These are phyloP conservation scores for Leavenworthia alabamica DNA, from an alignment of 345 rosid species.

Conservation along the genomic window DNA sequence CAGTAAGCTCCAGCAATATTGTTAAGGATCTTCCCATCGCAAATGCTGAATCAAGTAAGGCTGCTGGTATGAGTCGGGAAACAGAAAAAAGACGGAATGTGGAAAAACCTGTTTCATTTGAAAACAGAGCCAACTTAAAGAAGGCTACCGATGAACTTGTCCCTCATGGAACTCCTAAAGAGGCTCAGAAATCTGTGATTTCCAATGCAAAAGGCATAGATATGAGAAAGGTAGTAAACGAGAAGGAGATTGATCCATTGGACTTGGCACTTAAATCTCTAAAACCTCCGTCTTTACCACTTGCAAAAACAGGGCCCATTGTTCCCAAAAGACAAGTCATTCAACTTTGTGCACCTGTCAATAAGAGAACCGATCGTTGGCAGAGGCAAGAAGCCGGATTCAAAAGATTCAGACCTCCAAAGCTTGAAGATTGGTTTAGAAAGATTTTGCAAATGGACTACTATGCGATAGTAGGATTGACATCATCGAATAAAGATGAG, in stretches of 20 bases:
- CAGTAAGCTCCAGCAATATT: slow-evolving; percentile 21
- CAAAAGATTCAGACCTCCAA: slow-evolving; percentile 80
- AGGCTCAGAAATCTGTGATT: slow-evolving; percentile 26
- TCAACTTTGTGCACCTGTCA: slow-evolving; percentile 71
- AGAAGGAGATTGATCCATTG: slow-evolving; percentile 40
- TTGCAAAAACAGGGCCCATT: slow-evolving; percentile 42
- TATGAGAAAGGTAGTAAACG: slow-evolving; percentile 48
- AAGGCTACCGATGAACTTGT: slow-evolving; percentile 32
- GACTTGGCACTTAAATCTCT: slow-evolving; percentile 45
- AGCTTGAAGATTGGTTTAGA: slow-evolving; percentile 92
- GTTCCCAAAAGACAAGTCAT: slow-evolving; percentile 84
- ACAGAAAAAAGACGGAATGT: slow-evolving; percentile 29
- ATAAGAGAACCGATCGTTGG: slow-evolving; percentile 44
- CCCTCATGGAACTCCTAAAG: slow-evolving; percentile 26
- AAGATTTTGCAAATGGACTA: slow-evolving; percentile 80
- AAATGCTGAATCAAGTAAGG: slow-evolving; percentile 37
- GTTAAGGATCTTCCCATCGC: slow-evolving; percentile 29
- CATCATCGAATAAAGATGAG: slow-evolving; percentile 43
- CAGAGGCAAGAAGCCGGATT: slow-evolving; percentile 47
- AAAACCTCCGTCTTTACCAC: slow-evolving; percentile 35
- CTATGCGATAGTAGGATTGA: slow-evolving; percentile 60
- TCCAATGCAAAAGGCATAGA: slow-evolving; percentile 34
- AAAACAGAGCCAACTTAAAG: slow-evolving; percentile 26
- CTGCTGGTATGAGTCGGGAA: slow-evolving; percentile 36
- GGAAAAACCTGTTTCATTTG: slow-evolving; percentile 27